phyloP scores from a whole-genome alignment of 2,329 filamentous ascomycete species.

The Bipolaris cookei region DNA sequence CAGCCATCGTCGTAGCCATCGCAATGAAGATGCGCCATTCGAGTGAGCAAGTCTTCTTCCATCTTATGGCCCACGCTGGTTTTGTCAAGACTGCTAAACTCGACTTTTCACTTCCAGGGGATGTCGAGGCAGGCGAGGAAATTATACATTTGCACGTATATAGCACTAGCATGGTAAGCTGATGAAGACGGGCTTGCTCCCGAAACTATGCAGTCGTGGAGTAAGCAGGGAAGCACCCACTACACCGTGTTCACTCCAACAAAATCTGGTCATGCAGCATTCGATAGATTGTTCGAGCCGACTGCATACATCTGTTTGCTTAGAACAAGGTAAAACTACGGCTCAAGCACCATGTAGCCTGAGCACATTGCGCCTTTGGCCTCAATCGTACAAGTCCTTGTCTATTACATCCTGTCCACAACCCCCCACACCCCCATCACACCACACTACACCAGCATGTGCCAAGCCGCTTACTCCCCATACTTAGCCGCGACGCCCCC shows the following conservation, averaged over 20 bases:
- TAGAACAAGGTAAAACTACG: too few species aligned
- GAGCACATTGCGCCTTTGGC: too few species aligned
- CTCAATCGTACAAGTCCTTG: too few species aligned
- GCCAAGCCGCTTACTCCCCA: constrained; percentile 1
- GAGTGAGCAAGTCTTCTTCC: constrained; percentile 70
- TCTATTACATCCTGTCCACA: too few species aligned
- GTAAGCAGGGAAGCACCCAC: background rate
- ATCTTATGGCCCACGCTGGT: constrained; percentile 52
- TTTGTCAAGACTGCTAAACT: constrained; percentile 30
- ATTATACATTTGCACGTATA: constrained; percentile 35
- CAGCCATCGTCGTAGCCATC: constrained; percentile 61
- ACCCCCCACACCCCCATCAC: background rate
- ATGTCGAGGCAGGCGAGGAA: constrained; percentile 35
- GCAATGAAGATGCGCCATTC: constrained; percentile 72
- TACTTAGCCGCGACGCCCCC: background rate
- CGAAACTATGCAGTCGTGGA: background rate
- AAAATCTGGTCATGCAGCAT: background rate
- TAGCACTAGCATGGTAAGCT: background rate
- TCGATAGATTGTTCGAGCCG: background rate
- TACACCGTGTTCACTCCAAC: background rate
- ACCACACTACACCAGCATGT: background rate
- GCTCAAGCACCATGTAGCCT: too few species aligned
- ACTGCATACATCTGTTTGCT: too few species aligned
- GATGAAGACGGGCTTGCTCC: background rate
- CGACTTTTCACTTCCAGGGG: constrained; percentile 35